Base-by-base conservation (phyloP, 495 filamentous ascomycete species). In the Lasiosphaeria hispida region DNA sequence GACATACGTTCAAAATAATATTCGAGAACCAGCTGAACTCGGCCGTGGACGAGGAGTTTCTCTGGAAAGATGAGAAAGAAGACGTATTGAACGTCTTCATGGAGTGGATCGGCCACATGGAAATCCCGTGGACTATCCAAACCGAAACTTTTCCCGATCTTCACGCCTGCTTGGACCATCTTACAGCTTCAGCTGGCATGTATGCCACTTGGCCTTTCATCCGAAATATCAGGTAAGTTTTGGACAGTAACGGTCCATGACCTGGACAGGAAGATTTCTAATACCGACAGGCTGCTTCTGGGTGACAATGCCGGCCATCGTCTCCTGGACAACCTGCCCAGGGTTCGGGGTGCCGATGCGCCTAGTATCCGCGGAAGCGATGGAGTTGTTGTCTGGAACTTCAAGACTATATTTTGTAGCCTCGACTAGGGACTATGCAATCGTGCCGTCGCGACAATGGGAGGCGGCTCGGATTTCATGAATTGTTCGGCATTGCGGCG, bases 31-130 rank as follows among this genome's bases (percentile, higher is more conserved):
- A 52, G 14, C 48, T 68, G 35, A 41, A 47, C 48, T 60, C 50
- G 18, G 58, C 55, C 36, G 56, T 58, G 14, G 53, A 54, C 19
- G 52, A 57, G 34, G 52, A 33, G 10, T 44, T 63, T 30, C 47
- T 65, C 1, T 45, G 63, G 18, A 45, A 56, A n/a, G 60, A 58
- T 23, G 63, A 63, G n/a, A 60, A 65, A 23, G 66, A 65, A 45
- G 60, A 65, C 19, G 58, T 65, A 10, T 36, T 68, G 52, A 47
- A 63, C 30, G 15, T 40, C 10, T 53, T 68, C 34, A 35, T 61
- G 51, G 30, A 37, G 5, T 62, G 55, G 60, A 17, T 60, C 37
- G 41, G 56, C 30, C 60, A 61, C 14, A 60, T 60, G 53, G 39
- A 41, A 37, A 33, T 59, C 4, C 34, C 51, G 3, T 18, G 34